Conservation (phyloP, 306 rosid species). For the Cicer judaicum region DNA sequence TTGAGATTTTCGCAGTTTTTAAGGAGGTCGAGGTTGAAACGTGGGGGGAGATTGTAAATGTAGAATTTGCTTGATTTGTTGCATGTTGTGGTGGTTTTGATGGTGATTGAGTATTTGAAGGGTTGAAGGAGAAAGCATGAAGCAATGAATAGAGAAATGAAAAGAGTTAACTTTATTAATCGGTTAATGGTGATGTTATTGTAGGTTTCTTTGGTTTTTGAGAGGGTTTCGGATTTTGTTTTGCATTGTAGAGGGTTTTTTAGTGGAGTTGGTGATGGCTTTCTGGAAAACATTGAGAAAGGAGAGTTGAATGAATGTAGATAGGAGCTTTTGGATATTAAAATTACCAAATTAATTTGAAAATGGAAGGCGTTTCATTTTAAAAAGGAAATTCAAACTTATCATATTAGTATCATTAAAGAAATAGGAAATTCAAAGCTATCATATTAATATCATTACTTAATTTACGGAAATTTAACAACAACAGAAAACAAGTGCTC, state of each 20-base stretch:
- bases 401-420: too few relatives aligned
- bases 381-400: too few relatives aligned
- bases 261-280: constrained; percentile 49
- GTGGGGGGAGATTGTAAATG: constrained; percentile 64
- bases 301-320: background rate
- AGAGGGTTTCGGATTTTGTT: constrained; percentile 41
- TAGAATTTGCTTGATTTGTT: constrained; percentile 50
- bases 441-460: too few relatives aligned
- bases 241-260: constrained; percentile 37
- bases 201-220: constrained; percentile 49
- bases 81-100: constrained; percentile 44
- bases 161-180: constrained; percentile 22
- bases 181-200: background rate
- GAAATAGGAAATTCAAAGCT: too few relatives aligned
- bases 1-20: constrained; percentile 62
- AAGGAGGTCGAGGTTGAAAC: constrained; percentile 71
- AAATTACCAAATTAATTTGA: too few relatives aligned
- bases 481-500: too few relatives aligned
- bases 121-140: constrained; percentile 56
- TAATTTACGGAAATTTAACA: too few relatives aligned
- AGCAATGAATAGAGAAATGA: constrained; percentile 50
- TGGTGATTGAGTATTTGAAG: constrained; percentile 39
- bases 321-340: background rate
- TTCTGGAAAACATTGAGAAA: constrained; percentile 60
- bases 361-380: too few relatives aligned